A percentile compares a stretch with the other conserved stretches of the same genome.
Evolutionary conservation across 2,329 filamentous ascomycete genomes (phyloP).

Genomic region (Apiospora aurea): DNA sequence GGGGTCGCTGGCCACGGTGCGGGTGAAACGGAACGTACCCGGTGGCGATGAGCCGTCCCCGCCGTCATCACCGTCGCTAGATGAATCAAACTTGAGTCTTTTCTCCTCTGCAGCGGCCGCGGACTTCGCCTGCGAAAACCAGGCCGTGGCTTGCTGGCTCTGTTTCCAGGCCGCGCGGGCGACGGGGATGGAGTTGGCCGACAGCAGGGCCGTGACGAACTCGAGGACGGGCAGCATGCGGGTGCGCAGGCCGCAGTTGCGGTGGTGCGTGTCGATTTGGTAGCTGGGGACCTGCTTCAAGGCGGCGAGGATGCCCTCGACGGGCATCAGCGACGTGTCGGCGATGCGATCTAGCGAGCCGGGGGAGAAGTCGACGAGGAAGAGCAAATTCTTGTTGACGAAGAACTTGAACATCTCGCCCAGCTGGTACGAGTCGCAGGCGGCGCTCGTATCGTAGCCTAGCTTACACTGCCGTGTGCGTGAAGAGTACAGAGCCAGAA

Average conservation of each 20-base stretch:
- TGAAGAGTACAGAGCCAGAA: slow-evolving; percentile 71
- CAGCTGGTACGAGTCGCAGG: slow-evolving; percentile 80
- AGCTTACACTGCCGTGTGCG: slow-evolving; percentile 71
- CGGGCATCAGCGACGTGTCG: slow-evolving; percentile 63
- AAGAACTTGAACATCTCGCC: slow-evolving; percentile 81
- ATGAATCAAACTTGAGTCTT: slow-evolving; percentile 27
- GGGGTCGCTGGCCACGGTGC: slow-evolving; percentile 57
- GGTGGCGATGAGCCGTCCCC: background rate
- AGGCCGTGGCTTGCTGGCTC: slow-evolving; percentile 48
- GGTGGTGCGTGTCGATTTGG: slow-evolving; percentile 76
- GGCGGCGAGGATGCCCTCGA: slow-evolving; percentile 65
- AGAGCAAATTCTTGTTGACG: slow-evolving; percentile 64
- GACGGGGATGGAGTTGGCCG: slow-evolving; percentile 53
- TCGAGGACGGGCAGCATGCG: slow-evolving; percentile 71
- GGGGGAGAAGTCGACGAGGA: slow-evolving; percentile 63
- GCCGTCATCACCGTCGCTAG: slow-evolving; percentile 31
- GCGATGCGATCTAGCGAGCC: slow-evolving; percentile 52
- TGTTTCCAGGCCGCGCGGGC: slow-evolving; percentile 54
- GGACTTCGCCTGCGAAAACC: slow-evolving; percentile 41
- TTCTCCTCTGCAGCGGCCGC: slow-evolving; percentile 26
- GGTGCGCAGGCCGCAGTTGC: slow-evolving; percentile 74
- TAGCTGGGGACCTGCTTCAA: slow-evolving; percentile 74
- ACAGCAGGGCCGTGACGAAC: slow-evolving; percentile 65
- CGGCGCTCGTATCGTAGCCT: slow-evolving; percentile 74
- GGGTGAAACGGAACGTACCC: slow-evolving; percentile 56